phyloP scores from a whole-genome alignment of 108 stramenopile genomes.

The Discostella stelligeroides region DNA sequence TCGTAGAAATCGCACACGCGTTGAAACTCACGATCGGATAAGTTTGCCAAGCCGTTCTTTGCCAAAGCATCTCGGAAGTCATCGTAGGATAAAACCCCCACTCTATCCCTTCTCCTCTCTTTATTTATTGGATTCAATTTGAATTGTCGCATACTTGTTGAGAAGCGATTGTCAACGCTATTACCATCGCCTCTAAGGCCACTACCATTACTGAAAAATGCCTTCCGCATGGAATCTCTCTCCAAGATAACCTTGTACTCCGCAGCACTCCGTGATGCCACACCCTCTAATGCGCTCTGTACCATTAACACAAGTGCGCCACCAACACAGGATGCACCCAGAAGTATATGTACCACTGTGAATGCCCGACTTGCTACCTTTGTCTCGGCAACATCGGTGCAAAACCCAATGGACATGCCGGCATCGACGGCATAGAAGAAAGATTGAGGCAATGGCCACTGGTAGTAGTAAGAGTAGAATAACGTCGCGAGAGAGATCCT shows the following conservation, averaged over 20 bases:
- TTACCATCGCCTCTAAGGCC: background rate
- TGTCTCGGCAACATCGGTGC: constrained; percentile 70
- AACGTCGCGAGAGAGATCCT: constrained; percentile 62
- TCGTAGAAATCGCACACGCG: constrained; percentile 31
- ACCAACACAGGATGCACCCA: constrained; percentile 70
- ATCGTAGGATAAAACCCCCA: constrained; percentile 37
- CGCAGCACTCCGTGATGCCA: constrained; percentile 25
- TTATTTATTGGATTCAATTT: background rate
- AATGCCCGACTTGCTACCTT: constrained; percentile 65
- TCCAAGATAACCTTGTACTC: constrained; percentile 58
- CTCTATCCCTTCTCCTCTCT: background rate
- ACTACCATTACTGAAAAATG: constrained; percentile 8
- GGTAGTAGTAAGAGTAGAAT: constrained; percentile 69
- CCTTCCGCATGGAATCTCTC: constrained; percentile 49
- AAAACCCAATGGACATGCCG: constrained; percentile 84
- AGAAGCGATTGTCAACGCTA: too few relatives aligned
- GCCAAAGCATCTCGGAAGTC: constrained; percentile 38
- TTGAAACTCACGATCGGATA: constrained; percentile 25
- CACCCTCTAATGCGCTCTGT: constrained; percentile 59
- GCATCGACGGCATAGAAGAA: constrained; percentile 84
- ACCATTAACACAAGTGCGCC: constrained; percentile 73
- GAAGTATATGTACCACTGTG: constrained; percentile 63
- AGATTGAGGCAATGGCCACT: constrained; percentile 68
- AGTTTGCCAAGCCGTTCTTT: constrained; percentile 7
- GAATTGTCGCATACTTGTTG: background rate